A percentile compares a stretch with the other conserved stretches of the same genome.
Evolutionary conservation across 768 basidiomycete genomes (phyloP).

Genomic region (Tephrocybe sp.): DNA sequence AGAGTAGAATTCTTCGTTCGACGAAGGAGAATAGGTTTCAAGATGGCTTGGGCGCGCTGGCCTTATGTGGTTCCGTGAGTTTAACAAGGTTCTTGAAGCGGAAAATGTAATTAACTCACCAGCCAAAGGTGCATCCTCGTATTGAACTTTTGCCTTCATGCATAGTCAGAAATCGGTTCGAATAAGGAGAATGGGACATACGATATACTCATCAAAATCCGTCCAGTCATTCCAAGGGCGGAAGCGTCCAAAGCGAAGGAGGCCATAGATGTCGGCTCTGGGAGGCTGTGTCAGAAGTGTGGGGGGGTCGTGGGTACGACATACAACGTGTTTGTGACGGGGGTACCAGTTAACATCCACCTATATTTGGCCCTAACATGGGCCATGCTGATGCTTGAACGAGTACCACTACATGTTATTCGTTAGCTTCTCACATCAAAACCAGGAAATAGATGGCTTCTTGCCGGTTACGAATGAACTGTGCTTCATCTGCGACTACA

Average conservation of each 20-base stretch:
- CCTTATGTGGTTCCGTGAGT: constrained; percentile 36
- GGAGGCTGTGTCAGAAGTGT: background rate
- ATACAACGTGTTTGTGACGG: constrained; percentile 69
- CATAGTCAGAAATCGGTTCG: background rate
- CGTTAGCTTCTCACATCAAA: background rate
- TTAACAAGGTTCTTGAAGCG: background rate
- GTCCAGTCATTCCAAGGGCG: constrained; percentile 74
- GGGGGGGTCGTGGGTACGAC: constrained; percentile 7
- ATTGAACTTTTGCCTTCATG: constrained; percentile 49
- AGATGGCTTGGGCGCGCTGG: constrained; percentile 61
- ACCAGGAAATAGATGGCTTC: background rate
- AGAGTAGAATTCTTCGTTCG: constrained; percentile 65
- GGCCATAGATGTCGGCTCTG: constrained; percentile 69
- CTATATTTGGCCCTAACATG: constrained; percentile 62
- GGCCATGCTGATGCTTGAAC: constrained; percentile 56
- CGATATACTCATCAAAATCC: constrained; percentile 58
- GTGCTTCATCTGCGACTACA: constrained; percentile 76
- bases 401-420: constrained; percentile 40
- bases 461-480: constrained; percentile 68
- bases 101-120: constrained; percentile 29
- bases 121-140: constrained; percentile 57
- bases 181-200: constrained; percentile 23
- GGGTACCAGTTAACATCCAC: constrained; percentile 80
- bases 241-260: constrained; percentile 67
- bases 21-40: constrained; percentile 66